Evolutionary conservation across 202 grass and related monocot species (phyloP).

Genomic region (Bolboschoenoplectus hybrid): DNA sequence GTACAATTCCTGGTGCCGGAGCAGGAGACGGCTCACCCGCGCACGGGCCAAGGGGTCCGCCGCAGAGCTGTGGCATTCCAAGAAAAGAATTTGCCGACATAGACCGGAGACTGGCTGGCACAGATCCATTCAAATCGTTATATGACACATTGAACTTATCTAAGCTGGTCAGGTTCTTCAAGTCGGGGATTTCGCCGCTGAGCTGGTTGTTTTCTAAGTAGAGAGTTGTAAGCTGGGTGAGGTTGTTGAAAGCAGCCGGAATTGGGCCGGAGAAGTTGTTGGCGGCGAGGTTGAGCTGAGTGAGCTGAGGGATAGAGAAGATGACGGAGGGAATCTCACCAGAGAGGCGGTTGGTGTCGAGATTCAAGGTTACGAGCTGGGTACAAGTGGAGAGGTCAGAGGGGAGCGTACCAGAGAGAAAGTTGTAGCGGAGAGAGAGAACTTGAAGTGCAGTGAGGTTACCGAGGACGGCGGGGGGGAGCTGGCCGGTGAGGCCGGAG

Average conservation of each 20-base stretch:
- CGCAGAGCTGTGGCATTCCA: constrained; percentile 57
- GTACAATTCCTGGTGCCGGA: constrained; percentile 40
- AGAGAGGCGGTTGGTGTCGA: constrained; percentile 46
- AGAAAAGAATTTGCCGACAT: constrained; percentile 44
- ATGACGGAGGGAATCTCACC: constrained; percentile 50
- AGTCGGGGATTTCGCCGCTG: constrained; percentile 39
- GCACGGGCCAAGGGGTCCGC: constrained; percentile 47
- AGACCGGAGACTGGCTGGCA: constrained; percentile 53
- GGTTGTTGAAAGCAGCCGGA: constrained; percentile 44
- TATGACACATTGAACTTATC: constrained; percentile 56
- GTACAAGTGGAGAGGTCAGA: constrained; percentile 49
- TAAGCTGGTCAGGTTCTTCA: constrained; percentile 20
- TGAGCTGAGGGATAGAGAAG: constrained; percentile 59
- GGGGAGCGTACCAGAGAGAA: constrained; percentile 55
- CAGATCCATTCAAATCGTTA: constrained; percentile 55
- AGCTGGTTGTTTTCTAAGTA: constrained; percentile 52
- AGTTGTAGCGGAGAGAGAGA: constrained; percentile 67
- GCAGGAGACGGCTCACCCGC: constrained; percentile 7
- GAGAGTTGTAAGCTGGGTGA: constrained; percentile 38
- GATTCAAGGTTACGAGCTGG: constrained; percentile 45
- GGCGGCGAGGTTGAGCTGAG: constrained; percentile 44
- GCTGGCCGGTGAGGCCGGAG: constrained; percentile 43
- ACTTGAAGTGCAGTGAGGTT: constrained; percentile 63
- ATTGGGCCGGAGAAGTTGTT: constrained; percentile 60
- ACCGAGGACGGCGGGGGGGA: constrained; percentile 58